Evolutionary conservation across 768 basidiomycete genomes (phyloP).

Genomic region (Lactarius hatsudake): DNA sequence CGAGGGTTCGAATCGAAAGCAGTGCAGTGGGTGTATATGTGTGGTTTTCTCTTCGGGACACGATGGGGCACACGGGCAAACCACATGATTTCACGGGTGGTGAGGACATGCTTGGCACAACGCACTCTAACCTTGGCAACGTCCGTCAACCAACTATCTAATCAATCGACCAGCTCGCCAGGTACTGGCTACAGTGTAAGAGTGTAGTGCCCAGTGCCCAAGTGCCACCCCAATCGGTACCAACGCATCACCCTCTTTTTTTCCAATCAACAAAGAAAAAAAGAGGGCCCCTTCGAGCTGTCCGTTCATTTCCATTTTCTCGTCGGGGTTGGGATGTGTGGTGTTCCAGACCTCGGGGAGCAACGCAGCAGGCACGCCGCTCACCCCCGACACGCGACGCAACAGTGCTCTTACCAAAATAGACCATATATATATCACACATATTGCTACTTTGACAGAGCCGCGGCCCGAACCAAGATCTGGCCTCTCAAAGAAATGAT

Average conservation of each 20-base stretch:
- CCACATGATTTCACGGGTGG: background rate
- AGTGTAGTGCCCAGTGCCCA: background rate
- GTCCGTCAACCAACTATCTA: too few species aligned
- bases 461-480: background rate
- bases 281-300: background rate
- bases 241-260: background rate
- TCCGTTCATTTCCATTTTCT: background rate
- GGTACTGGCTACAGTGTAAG: background rate
- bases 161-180: background rate
- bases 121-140: background rate
- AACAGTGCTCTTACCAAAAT: background rate
- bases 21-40: background rate
- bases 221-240: background rate
- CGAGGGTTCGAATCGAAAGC: background rate
- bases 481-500: background rate
- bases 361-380: background rate
- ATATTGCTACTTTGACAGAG: background rate
- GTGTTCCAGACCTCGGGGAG: background rate
- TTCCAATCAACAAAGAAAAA: background rate
- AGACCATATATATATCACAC: background rate
- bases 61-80: background rate
- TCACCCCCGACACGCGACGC: background rate
- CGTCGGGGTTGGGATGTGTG: background rate
- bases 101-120: background rate
- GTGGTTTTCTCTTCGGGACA: background rate